Conservation (phyloP, 2,329 filamentous ascomycete species). For the Didymella pomorum region DNA sequence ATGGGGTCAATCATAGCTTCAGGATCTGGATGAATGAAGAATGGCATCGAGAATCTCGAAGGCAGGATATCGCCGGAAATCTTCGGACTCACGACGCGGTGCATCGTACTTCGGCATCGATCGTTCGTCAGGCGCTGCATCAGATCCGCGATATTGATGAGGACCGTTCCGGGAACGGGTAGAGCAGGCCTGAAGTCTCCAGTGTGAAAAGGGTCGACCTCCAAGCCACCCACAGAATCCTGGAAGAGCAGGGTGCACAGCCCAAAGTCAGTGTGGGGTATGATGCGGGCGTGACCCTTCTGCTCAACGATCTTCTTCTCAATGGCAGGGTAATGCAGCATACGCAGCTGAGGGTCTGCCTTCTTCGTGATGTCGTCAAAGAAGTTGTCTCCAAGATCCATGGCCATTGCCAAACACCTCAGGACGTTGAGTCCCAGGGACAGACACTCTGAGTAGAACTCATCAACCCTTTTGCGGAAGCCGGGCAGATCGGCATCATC, state of each 20-base stretch:
- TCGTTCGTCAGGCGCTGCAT: constrained; percentile 39
- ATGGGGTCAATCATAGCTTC: constrained; percentile 48
- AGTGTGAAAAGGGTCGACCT: constrained; percentile 43
- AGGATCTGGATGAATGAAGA: constrained; percentile 50
- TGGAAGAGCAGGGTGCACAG: constrained; percentile 52
- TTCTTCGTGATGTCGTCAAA: constrained; percentile 35
- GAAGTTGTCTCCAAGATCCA: constrained; percentile 37
- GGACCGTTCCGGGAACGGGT: constrained; percentile 32
- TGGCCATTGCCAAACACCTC: constrained; percentile 37
- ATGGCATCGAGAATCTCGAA: constrained; percentile 51
- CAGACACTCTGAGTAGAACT: constrained; percentile 36
- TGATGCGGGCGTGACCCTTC: constrained; percentile 36
- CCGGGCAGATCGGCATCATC: constrained; percentile 30
- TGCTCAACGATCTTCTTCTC: constrained; percentile 32
- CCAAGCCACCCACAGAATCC: constrained; percentile 49
- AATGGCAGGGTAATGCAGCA: constrained; percentile 42
- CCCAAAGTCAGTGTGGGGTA: constrained; percentile 45
- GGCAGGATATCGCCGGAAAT: constrained; percentile 36
- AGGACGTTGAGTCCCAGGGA: constrained; percentile 33
- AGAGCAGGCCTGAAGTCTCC: constrained; percentile 37
- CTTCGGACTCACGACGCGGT: constrained; percentile 48
- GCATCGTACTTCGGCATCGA: constrained; percentile 48
- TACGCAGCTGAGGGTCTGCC: constrained; percentile 38
- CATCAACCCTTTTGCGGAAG: constrained; percentile 35
- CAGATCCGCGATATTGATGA: constrained; percentile 40